A percentile compares a stretch with the other conserved stretches of the same genome.
These are phyloP conservation scores for Dothiorella sarmentorum DNA, from an alignment of 2,329 filamentous ascomycete species.

Conservation along the genomic window DNA sequence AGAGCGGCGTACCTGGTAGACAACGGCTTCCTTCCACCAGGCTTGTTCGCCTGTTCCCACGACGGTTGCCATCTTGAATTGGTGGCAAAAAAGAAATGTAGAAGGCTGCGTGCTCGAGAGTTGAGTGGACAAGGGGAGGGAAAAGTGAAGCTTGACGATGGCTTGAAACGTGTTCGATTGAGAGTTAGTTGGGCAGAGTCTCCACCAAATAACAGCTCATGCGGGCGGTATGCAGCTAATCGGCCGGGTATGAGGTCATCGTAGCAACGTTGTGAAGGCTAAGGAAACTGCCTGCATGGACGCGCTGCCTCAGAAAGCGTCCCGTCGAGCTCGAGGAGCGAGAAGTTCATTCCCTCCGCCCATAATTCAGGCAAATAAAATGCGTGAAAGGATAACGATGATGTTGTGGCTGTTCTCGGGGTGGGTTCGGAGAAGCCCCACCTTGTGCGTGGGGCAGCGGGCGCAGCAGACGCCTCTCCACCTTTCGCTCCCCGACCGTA, in stretches of 20 bases:
- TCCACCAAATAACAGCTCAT: conserved; percentile 11
- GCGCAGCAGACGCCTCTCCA: conserved; percentile 3
- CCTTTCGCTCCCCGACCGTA: too few species aligned
- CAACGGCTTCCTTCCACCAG: conserved; percentile 47
- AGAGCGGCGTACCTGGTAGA: conserved; percentile 31
- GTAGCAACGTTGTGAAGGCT: background rate
- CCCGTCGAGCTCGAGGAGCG: background rate
- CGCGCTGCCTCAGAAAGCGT: background rate
- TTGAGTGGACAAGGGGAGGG: too few species aligned
- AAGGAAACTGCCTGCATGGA: background rate
- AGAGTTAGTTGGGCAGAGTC: background rate
- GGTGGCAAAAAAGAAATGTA: background rate
- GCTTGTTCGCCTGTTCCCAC: background rate
- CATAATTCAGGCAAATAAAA: background rate
- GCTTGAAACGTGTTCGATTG: background rate
- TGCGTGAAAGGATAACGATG: background rate
- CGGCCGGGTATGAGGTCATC: conserved; percentile 12
- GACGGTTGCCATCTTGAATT: background rate
- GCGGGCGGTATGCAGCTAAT: background rate
- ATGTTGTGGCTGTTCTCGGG: background rate
- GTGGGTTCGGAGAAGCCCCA: background rate
- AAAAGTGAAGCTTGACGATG: too few species aligned
- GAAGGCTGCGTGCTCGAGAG: too few species aligned
- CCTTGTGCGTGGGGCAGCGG: background rate
- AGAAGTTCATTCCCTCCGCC: background rate